Evolutionary conservation across 139 green algal species (phyloP), one percentile per base, ranked within the genome.

Genomic region (Coelastrella sp.): DNA sequence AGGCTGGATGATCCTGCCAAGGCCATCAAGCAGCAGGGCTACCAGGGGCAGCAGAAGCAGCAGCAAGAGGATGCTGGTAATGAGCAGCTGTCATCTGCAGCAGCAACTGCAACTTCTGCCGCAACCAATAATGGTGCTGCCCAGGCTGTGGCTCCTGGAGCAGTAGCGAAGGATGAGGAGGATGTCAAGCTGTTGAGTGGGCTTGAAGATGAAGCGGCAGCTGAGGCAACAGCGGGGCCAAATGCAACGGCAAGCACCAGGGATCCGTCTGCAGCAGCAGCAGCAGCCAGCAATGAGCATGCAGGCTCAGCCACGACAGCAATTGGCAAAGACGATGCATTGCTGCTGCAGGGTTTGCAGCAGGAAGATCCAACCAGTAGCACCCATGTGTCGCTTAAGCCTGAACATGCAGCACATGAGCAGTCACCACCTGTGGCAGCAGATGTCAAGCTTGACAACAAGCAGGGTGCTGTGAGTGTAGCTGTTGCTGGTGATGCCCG

Each of bases 141-240:
- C n/a, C n/a, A n/a, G n/a, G n/a, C n/a, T n/a, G n/a, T n/a, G n/a
- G n/a, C n/a, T n/a, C n/a, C n/a, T n/a, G n/a, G n/a, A n/a, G n/a
- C n/a, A n/a, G n/a, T n/a, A n/a, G 30, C 32, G 23, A 59, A 76
- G n/a, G 71, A 79, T 63, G 41, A 79, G 25, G 71, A 79, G 32
- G 71, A 79, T 63, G 71, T 15, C 4, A 30, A 11, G 2, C 34
- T 79, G 71, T 30, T 79, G 71, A 23, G 38, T 21, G 71, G 71
- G 3, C 40, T 79, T n/a, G n/a, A n/a, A n/a, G n/a, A n/a, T n/a
- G n/a, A n/a, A n/a, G n/a, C n/a, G n/a, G n/a, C n/a, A n/a, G n/a
- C n/a, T n/a, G 4, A 79, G 62, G 71, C 41, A 62, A 37, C 40
- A 79, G 37, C 68, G 17, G 68, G 38, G 6, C 21, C 53, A 4